phyloP scores from a whole-genome alignment of 441 rosid species.

The Cnidoscolus chayamansa region DNA sequence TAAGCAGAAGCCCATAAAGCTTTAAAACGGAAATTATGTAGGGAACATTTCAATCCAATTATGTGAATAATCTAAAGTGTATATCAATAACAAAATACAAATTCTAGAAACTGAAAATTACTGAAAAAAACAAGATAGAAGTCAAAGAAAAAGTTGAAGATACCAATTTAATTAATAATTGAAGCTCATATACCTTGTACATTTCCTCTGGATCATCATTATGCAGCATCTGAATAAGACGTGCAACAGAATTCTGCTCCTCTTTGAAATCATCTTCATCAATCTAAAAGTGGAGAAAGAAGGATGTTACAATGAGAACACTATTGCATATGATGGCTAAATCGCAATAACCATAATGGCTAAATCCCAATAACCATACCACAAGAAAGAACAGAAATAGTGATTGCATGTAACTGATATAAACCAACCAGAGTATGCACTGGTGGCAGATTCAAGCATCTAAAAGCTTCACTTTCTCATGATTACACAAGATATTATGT shows the following conservation, averaged over 20 bases:
- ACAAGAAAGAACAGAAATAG: background rate
- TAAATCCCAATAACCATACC: background rate
- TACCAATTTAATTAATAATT: background rate
- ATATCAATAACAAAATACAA: background rate
- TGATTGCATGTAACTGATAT: background rate
- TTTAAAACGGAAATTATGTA: background rate
- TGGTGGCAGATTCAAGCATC: background rate
- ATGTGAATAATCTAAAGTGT: background rate
- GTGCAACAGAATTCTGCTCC: constrained; percentile 95
- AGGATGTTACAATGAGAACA: constrained; percentile 12
- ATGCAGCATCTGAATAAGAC: constrained; percentile 85
- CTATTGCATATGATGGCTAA: background rate
- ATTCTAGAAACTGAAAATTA: too few species aligned
- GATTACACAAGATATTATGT: constrained; percentile 3
- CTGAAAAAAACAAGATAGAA: background rate
- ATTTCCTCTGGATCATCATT: constrained; percentile 90
- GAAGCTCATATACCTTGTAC: constrained; percentile 62
- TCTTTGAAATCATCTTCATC: constrained; percentile 96
- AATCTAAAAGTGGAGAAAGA: constrained; percentile 40
- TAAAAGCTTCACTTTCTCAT: background rate
- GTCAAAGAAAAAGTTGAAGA: background rate
- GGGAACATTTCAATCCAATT: background rate
- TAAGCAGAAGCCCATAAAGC: background rate
- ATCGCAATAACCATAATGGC: background rate
- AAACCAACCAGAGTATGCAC: background rate